A percentile compares a stretch with the other conserved stretches of the same genome.
phyloP scores from a whole-genome alignment of 768 basidiomycete species.

The Suillus placidus region DNA sequence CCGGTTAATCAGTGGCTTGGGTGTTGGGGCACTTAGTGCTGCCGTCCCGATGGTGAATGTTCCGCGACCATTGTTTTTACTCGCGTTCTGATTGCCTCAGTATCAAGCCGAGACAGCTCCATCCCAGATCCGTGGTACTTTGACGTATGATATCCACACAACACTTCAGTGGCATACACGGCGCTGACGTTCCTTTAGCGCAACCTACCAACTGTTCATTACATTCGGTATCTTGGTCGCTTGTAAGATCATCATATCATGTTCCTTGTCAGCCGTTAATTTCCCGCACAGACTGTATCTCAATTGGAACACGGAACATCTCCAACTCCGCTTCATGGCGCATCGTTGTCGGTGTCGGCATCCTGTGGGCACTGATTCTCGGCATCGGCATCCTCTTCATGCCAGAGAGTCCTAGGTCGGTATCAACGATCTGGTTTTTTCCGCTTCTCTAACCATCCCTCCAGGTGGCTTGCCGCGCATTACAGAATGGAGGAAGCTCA shows the following conservation, averaged over 20 bases:
- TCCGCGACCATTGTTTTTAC: constrained; percentile 8
- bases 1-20: constrained; percentile 65
- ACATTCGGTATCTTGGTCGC: constrained; percentile 72
- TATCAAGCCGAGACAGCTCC: constrained; percentile 78
- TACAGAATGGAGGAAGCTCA: constrained; percentile 52
- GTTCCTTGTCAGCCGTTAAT: constrained; percentile 12
- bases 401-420: constrained; percentile 63
- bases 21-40: constrained; percentile 67
- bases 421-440: not conserved
- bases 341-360: constrained; percentile 59
- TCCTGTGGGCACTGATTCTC: constrained; percentile 65
- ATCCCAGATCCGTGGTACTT: constrained; percentile 67
- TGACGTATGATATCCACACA: constrained; percentile 40
- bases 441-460: constrained; percentile 7
- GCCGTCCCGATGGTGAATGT: constrained; percentile 60
- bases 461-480: constrained; percentile 58
- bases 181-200: constrained; percentile 22
- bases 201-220: constrained; percentile 65
- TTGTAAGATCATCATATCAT: constrained; percentile 39
- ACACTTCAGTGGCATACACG: constrained; percentile 2
- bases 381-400: constrained; percentile 67
- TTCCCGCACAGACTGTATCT: constrained; percentile 54
- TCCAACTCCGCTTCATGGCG: constrained; percentile 59
- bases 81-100: constrained; percentile 27
- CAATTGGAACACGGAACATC: constrained; percentile 63